phyloP scores from a whole-genome alignment of 2,329 filamentous ascomycete genomes.

The Cladosporium colombiae region DNA sequence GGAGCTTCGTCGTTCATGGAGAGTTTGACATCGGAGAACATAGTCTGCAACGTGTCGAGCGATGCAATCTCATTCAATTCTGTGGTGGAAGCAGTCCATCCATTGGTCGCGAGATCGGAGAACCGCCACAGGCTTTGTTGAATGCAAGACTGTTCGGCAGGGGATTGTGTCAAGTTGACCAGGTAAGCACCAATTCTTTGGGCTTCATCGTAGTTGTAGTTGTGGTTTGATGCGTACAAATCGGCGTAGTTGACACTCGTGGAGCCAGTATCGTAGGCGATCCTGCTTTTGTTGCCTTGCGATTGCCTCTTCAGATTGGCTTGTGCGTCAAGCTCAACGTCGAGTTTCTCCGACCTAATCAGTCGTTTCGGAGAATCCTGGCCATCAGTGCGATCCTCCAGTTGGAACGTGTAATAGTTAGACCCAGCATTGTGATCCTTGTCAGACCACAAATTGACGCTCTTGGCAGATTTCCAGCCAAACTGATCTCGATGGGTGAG shows the following conservation, averaged over 20 bases:
- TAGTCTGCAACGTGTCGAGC: neutral
- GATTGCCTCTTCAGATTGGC: neutral
- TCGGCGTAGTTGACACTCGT: neutral
- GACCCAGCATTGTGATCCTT: neutral
- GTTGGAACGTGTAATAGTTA: neutral
- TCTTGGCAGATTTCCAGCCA: constrained; percentile 22
- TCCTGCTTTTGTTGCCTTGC: neutral
- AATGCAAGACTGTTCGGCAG: neutral
- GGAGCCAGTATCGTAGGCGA: neutral
- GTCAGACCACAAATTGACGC: constrained; percentile 10
- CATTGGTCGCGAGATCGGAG: neutral
- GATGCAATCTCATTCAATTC: neutral
- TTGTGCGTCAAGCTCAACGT: neutral
- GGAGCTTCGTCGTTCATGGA: neutral
- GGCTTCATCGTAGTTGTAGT: neutral
- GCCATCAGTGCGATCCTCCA: neutral
- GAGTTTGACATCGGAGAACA: constrained; percentile 1
- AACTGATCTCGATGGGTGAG: constrained; percentile 24
- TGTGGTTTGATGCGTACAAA: neutral
- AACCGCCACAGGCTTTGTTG: neutral
- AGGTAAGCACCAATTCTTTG: neutral
- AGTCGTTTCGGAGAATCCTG: neutral
- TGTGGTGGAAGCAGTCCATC: neutral
- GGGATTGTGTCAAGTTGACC: neutral
- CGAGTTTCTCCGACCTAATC: neutral